These are phyloP conservation scores for Porphyridium purpureum DNA, from an alignment of 23 red algal species.

Conservation along the genomic window DNA sequence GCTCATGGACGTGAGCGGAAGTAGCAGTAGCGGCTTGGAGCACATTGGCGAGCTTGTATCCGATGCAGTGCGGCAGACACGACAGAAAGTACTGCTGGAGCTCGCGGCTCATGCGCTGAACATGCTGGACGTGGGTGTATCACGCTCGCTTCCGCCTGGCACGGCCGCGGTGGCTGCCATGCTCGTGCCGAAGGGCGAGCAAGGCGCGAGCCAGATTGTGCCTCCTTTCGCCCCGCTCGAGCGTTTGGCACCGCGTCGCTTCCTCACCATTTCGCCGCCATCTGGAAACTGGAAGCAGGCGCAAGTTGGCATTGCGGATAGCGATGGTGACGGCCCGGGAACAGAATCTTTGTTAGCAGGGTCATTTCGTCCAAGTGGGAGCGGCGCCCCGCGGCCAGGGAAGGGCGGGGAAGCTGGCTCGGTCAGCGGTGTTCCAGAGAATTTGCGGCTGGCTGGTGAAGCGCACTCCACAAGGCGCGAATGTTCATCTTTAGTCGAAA, in stretches of 20 bases:
- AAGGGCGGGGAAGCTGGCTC: not conserved
- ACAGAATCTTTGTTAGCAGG: too few species aligned
- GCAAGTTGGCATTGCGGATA: too few species aligned
- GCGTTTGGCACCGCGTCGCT: constrained; percentile 25
- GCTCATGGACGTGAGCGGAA: not conserved
- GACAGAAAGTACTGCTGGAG: constrained; percentile 24
- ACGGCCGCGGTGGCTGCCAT: constrained; percentile 53
- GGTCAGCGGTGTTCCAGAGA: too few species aligned
- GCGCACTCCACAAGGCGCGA: too few species aligned
- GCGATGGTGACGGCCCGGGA: too few species aligned
- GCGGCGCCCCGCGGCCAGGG: not conserved
- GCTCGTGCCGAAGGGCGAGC: constrained; percentile 14
- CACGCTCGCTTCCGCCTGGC: constrained; percentile 45
- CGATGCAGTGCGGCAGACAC: constrained; percentile 11
- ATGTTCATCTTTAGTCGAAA: too few species aligned
- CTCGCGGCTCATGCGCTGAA: constrained; percentile 30
- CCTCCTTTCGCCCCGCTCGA: constrained; percentile 57
- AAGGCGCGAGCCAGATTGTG: constrained; percentile 47
- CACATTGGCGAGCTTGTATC: constrained; percentile 6
- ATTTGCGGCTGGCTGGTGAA: too few species aligned
- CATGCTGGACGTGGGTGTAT: constrained; percentile 49
- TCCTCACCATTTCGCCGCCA: constrained; percentile 40
- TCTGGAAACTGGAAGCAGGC: not conserved
- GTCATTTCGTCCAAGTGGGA: too few species aligned
- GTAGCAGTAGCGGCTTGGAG: constrained; percentile 9